phyloP scores from a whole-genome alignment of 805 yeast genomes.

The Brettanomyces nanus region DNA sequence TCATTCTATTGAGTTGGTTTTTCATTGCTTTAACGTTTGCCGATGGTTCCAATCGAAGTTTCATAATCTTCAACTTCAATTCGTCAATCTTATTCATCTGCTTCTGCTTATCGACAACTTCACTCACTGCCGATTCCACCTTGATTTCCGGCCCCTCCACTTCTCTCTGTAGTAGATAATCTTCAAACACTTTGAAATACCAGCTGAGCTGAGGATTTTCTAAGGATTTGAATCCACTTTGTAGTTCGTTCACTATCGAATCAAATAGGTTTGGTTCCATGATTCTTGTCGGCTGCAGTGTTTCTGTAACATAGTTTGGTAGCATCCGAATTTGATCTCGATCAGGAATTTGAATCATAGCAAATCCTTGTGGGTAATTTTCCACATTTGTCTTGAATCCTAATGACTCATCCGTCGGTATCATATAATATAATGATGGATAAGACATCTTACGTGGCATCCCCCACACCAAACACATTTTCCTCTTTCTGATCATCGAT shows the following conservation, averaged over 20 bases:
- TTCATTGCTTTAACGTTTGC: conserved; percentile 13
- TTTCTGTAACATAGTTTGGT: conserved; percentile 34
- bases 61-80: conserved; percentile 10
- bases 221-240: conserved; percentile 23
- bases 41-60: conserved; percentile 6
- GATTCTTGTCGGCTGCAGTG: not conserved
- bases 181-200: conserved; percentile 57
- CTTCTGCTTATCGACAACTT: conserved; percentile 11
- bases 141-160: conserved; percentile 11
- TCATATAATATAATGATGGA: conserved; percentile 52
- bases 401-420: conserved; percentile 36
- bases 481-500: conserved; percentile 40
- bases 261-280: conserved; percentile 15
- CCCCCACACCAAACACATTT: conserved; percentile 70
- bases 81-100: conserved; percentile 16
- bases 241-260: conserved; percentile 18
- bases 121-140: conserved; percentile 4
- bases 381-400: conserved; percentile 9
- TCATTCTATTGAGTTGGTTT: conserved; percentile 15
- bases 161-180: conserved; percentile 54
- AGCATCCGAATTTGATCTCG: conserved; percentile 63
- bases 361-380: conserved; percentile 63
- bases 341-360: conserved; percentile 62
- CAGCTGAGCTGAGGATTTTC: conserved; percentile 61
- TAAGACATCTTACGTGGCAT: conserved; percentile 41